Evolutionary conservation across 108 stramenopile species (phyloP).

Genomic region (Skeletonema potamos): DNA sequence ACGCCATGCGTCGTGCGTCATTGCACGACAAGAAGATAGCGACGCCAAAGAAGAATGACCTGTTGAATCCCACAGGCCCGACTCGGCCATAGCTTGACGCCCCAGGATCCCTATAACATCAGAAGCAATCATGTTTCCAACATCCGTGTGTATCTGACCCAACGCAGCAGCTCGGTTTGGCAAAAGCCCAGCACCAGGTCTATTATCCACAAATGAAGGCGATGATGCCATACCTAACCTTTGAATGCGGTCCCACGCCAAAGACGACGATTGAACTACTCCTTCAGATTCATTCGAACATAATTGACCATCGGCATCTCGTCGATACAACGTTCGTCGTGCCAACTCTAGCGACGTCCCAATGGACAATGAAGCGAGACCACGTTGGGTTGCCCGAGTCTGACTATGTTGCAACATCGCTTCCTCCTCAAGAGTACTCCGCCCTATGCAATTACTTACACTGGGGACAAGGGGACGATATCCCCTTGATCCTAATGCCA

Average conservation of each 20-base stretch:
- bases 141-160: constrained; percentile 50
- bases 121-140: constrained; percentile 22
- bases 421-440: constrained; percentile 15
- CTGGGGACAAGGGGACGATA: constrained; percentile 1
- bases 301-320: constrained; percentile 1
- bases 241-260: constrained; percentile 35
- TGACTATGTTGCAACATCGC: constrained; percentile 29
- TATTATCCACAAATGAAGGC: neutral
- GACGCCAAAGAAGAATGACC: constrained; percentile 51
- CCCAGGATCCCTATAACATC: constrained; percentile 54
- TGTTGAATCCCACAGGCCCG: constrained; percentile 71
- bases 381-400: constrained; percentile 28
- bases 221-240: constrained; percentile 12
- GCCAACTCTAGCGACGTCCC: constrained; percentile 40
- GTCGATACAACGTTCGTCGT: constrained; percentile 18
- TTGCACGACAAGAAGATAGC: constrained; percentile 46
- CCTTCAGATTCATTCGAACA: constrained; percentile 5
- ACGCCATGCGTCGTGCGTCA: constrained; percentile 36
- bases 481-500: neutral
- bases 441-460: neutral
- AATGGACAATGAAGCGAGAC: constrained; percentile 33
- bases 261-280: constrained; percentile 5
- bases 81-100: constrained; percentile 48
- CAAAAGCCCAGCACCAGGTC: neutral
- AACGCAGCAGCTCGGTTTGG: constrained; percentile 18